Evolutionary conservation across 768 basidiomycete genomes (phyloP), one percentile per base, ranked within the genome.

Genomic region (Lactifluus pinguis): DNA sequence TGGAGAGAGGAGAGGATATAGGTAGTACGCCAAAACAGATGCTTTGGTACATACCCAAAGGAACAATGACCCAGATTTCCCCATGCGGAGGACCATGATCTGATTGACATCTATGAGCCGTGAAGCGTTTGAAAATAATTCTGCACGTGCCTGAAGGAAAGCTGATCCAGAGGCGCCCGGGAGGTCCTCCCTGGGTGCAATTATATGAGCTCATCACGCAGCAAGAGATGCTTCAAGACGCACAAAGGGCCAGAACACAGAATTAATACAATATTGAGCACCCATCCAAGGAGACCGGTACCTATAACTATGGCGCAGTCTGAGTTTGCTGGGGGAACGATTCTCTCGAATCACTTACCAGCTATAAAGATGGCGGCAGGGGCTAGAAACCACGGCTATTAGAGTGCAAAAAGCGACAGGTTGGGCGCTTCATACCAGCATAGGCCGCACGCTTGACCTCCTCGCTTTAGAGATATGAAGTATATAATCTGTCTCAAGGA

Each of bases 181-280:
- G 19, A 92, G 79, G 57, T 82, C 74, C 59, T 76, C 83, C 15
- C 84, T 86, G 62, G 2, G 52, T 6, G 29, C 36, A 29, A 57
- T 34, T 21, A 67, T 62, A 60, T 14, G 21, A 36, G 10, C 6
- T 19, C 9, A 48, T 39, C 21, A 25, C 21, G 9, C 29, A 19
- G 29, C 21, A n/a, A 44, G 5, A n/a, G 6, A 38, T 55, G 10
- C 34, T 48, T 41, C 4, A 29, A 17, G 15, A 75, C 84, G 67
- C 63, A 85, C 84, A 89, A 74, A 57, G 83, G 82, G 7, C 89
- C 89, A 19, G 87, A 89, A 71, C 90, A 93, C 9, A 94, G 76
- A n/a, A 94, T 79, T 34, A 92, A 72, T 5, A 92, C 85, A 64
- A 95, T 88, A 72, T 94, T 95, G 62, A 93, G 78, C 9, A 94